These are phyloP conservation scores for Cucumis cinereus DNA, from an alignment of 306 rosid species.

Conservation along the genomic window DNA sequence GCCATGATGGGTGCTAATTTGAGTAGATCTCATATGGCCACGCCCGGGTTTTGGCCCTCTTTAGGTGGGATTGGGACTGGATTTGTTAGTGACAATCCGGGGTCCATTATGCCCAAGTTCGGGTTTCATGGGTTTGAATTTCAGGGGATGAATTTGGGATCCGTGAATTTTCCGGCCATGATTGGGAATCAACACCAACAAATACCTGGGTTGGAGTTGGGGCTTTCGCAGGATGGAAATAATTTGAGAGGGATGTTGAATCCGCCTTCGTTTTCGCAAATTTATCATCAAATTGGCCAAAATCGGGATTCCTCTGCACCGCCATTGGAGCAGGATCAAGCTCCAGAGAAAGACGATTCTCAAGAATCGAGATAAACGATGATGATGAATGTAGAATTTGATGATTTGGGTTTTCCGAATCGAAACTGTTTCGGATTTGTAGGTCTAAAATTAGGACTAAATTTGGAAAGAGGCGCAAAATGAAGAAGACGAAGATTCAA, in stretches of 20 bases:
- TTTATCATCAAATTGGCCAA: constrained; percentile 30
- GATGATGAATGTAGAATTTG: background rate
- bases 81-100: constrained; percentile 14
- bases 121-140: constrained; percentile 35
- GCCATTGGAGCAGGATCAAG: constrained; percentile 15
- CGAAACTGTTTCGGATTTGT: background rate
- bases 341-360: constrained; percentile 23
- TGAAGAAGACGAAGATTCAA: background rate
- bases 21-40: constrained; percentile 20
- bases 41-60: constrained; percentile 26
- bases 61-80: constrained; percentile 25
- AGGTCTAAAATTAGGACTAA: background rate
- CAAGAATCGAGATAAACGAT: constrained; percentile 11
- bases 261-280: constrained; percentile 22
- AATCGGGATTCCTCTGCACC: constrained; percentile 16
- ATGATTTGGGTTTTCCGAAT: background rate
- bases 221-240: constrained; percentile 38
- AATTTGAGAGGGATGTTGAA: constrained; percentile 22
- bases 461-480: background rate
- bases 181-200: constrained; percentile 22
- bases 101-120: constrained; percentile 18
- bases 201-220: constrained; percentile 38
- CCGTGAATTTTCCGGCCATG: constrained; percentile 21
- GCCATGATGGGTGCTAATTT: constrained; percentile 22
- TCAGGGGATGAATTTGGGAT: constrained; percentile 26